Evolutionary conservation across 2,329 filamentous ascomycete species (phyloP).

Genomic region (Arthroderma sp.): DNA sequence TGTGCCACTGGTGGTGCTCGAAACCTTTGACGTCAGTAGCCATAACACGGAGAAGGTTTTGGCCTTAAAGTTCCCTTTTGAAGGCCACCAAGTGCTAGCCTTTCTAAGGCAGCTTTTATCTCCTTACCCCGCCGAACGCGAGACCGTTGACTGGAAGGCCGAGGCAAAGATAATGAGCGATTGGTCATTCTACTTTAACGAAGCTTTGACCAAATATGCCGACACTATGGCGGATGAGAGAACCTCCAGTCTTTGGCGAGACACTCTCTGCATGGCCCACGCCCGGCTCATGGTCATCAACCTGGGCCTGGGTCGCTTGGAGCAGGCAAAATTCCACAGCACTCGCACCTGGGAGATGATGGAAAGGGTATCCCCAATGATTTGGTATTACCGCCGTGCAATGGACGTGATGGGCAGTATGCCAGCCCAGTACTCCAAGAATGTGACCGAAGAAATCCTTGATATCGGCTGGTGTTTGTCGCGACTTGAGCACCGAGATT

Average conservation of each 20-base stretch:
- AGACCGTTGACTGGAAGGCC: not conserved
- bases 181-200: slow-evolving; percentile 1
- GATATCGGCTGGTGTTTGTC: not conserved
- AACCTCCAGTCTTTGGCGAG: not conserved
- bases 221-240: not conserved
- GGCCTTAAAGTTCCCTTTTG: too few relatives aligned
- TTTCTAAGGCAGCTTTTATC: too few relatives aligned
- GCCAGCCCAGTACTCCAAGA: not conserved
- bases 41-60: not conserved
- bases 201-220: not conserved
- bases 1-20: not conserved
- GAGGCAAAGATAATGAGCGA: slow-evolving; percentile 1
- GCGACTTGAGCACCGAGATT: not conserved
- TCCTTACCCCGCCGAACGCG: too few relatives aligned
- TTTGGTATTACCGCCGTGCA: slow-evolving; percentile 1
- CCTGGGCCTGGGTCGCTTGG: not conserved
- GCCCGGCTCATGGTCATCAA: slow-evolving; percentile 1
- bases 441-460: not conserved
- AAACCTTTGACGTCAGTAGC: not conserved
- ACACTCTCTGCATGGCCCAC: slow-evolving; percentile 3
- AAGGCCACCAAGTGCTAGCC: too few relatives aligned
- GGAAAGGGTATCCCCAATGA: not conserved
- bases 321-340: not conserved
- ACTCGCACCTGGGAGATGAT: not conserved
- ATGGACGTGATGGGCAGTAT: not conserved